Base-by-base conservation (phyloP, 2,329 filamentous ascomycete species). In the Exophiala calicioides region DNA sequence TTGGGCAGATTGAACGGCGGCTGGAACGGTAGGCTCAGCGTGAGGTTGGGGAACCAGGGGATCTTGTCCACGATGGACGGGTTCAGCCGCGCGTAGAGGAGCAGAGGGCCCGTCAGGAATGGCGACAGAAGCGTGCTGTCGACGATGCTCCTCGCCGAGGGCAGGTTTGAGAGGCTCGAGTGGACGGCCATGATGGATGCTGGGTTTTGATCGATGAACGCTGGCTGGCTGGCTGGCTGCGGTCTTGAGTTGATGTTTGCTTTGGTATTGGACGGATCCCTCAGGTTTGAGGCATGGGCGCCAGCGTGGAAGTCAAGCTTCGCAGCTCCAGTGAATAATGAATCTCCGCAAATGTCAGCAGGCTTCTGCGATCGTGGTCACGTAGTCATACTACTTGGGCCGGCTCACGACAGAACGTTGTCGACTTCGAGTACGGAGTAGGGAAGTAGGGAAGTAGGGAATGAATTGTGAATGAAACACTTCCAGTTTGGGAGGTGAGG, bases 91-190 rank as follows among this genome's bases (percentile, higher is more conserved):
- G 44, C 26, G 27, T 49, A 49, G 13, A 55, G 19, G 10, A 50
- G 43, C 3, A 55, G 26, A n/a, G 53, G 27, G 1, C 53, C 53
- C 3, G 53, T 53, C 19, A 53, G 19, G 32, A 50, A 35, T 2
- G 47, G 53, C 41, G 44, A 48, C 15, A 50, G 36, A 32, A 51
- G 29, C 12, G 37, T 32, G 18, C 48, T 24, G 38, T 47, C 5
- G 35, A 44, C 12, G 23, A 47, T n/a, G 15, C 30, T 44, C 8
- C n/a, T 8, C 38, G 16, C 12, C 9, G 43, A 47, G 13, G 43
- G 32, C n/a, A 36, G 13, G 35, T 29, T 31, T 12, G 20, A 23
- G 12, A 46, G n/a, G 10, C n/a, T 44, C 5, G 39, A 34, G 23
- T 44, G 34, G 5, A 38, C 21, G 15, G 39, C 33, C 39, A 44